phyloP scores from a whole-genome alignment of 768 basidiomycete species.

The Daedaleopsis nitida region DNA sequence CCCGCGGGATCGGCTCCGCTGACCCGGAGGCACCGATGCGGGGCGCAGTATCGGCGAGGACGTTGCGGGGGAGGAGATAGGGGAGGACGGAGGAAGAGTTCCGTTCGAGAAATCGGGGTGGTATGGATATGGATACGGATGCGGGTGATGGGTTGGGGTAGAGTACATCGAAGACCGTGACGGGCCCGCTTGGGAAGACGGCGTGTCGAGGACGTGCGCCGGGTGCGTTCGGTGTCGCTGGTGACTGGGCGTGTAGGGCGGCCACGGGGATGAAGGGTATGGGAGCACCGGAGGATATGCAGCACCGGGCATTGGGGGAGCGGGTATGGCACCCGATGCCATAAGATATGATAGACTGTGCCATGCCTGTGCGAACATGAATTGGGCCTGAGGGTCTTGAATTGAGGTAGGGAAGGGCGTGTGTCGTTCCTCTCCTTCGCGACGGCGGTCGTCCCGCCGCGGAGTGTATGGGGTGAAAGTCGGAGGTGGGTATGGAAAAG shows the following conservation, averaged over 20 bases:
- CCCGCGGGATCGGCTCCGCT: conserved; percentile 54
- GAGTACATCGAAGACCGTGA: conserved; percentile 30
- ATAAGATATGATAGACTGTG: conserved; percentile 43
- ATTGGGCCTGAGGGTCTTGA: conserved; percentile 13
- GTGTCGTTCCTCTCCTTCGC: not conserved
- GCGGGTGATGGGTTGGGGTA: conserved; percentile 38
- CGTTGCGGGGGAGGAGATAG: conserved; percentile 40
- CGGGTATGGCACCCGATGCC: conserved; percentile 28
- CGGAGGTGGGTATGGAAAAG: conserved; percentile 1
- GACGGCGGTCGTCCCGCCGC: not conserved
- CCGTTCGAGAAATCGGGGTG: conserved; percentile 49
- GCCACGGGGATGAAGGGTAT: conserved; percentile 18
- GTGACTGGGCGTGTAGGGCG: conserved; percentile 24
- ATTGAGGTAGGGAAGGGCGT: conserved; percentile 8
- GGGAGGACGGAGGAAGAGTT: conserved; percentile 56
- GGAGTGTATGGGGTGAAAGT: conserved; percentile 1
- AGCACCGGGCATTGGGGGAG: conserved; percentile 18
- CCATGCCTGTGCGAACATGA: conserved; percentile 39
- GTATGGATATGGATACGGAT: conserved; percentile 41
- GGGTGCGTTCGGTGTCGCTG: conserved; percentile 2
- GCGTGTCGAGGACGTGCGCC: conserved; percentile 31
- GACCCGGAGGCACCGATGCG: conserved; percentile 31
- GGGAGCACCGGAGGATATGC: conserved; percentile 9
- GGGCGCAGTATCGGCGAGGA: conserved; percentile 19
- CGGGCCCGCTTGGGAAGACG: conserved; percentile 28